Percentiles rank a stretch among this genome's conserved stretches.
These are phyloP conservation scores for Sporormia fimetaria DNA, from an alignment of 495 filamentous ascomycete genomes.

Conservation along the genomic window DNA sequence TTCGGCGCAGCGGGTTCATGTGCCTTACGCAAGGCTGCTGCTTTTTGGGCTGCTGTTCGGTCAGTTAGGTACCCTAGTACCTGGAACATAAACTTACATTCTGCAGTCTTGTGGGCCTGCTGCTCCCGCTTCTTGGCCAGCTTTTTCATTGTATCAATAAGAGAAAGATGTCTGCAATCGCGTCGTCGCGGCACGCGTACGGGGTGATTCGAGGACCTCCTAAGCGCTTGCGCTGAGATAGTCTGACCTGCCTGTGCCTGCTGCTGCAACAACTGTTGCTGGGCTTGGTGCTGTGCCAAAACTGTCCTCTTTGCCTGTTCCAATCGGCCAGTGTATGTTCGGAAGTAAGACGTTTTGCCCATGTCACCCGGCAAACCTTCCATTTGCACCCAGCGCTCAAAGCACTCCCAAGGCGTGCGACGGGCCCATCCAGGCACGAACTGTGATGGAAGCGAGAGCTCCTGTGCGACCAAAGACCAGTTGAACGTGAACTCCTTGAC, in stretches of 20 bases:
- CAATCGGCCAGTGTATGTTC: conserved; percentile 67
- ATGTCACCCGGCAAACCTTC: conserved; percentile 85
- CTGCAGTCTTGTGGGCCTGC: conserved; percentile 71
- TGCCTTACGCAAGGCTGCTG: conserved; percentile 33
- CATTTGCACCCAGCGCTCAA: conserved; percentile 85
- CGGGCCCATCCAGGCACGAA: conserved; percentile 78
- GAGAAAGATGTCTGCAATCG: conserved; percentile 69
- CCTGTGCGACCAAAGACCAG: conserved; percentile 82
- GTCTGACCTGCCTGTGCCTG: conserved; percentile 47
- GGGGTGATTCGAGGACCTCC: conserved; percentile 58
- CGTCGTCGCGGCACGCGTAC: conserved; percentile 73
- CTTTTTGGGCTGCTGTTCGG: conserved; percentile 29
- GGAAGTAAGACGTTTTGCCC: conserved; percentile 85
- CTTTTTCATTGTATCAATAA: conserved; percentile 92
- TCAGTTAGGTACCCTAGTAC: conserved; percentile 4
- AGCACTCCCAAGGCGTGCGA: conserved; percentile 96
- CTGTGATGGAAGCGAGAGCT: conserved; percentile 57
- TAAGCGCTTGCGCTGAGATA: conserved; percentile 44
- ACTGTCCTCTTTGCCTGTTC: conserved; percentile 65
- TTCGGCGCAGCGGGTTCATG: conserved; percentile 29
- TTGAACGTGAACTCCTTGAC: conserved; percentile 93
- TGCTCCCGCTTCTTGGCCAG: conserved; percentile 87
- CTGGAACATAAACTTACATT: conserved; percentile 39
- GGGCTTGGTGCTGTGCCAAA: conserved; percentile 47
- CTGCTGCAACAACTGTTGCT: conserved; percentile 46